Evolutionary conservation across 305 asterid species (phyloP).

Genomic region (Fraxinus angustifolia): DNA sequence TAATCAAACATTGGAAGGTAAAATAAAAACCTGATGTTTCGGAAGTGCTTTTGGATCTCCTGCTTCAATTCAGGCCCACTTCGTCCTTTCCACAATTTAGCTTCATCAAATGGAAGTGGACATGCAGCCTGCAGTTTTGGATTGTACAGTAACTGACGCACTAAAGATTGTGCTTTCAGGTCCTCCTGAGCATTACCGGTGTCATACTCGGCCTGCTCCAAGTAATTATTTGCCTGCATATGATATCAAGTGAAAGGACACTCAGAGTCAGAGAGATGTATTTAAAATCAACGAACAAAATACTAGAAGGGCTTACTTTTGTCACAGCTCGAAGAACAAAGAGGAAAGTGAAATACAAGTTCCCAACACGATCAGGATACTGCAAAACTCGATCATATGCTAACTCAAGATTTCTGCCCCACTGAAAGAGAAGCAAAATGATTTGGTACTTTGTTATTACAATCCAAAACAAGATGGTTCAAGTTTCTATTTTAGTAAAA

Average conservation of each 20-base stretch:
- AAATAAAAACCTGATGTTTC: constrained; percentile 65
- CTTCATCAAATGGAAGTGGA: constrained; percentile 90
- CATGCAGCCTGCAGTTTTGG: constrained; percentile 79
- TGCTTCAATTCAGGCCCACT: constrained; percentile 82
- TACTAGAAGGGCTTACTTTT: constrained; percentile 47
- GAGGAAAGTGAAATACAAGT: constrained; percentile 82
- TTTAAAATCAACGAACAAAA: constrained; percentile 6
- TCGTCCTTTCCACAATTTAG: constrained; percentile 93
- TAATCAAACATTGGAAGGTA: neutral
- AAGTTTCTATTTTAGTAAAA: neutral
- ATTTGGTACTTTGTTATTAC: constrained; percentile 17
- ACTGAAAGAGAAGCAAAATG: constrained; percentile 50
- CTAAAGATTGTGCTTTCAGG: constrained; percentile 70
- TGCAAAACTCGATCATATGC: constrained; percentile 75
- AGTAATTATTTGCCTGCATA: constrained; percentile 70
- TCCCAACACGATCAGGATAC: constrained; percentile 83
- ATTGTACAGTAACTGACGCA: constrained; percentile 71
- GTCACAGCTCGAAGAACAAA: constrained; percentile 93
- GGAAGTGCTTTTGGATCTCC: constrained; percentile 80
- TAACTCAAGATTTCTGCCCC: constrained; percentile 78
- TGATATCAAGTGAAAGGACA: constrained; percentile 16
- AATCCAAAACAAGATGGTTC: constrained; percentile 3
- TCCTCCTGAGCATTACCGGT: constrained; percentile 74
- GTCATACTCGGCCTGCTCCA: constrained; percentile 87
- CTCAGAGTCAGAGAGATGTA: constrained; percentile 6